Conservation (phyloP, 23 red algal genomes). For the Agarophyton chilense region DNA sequence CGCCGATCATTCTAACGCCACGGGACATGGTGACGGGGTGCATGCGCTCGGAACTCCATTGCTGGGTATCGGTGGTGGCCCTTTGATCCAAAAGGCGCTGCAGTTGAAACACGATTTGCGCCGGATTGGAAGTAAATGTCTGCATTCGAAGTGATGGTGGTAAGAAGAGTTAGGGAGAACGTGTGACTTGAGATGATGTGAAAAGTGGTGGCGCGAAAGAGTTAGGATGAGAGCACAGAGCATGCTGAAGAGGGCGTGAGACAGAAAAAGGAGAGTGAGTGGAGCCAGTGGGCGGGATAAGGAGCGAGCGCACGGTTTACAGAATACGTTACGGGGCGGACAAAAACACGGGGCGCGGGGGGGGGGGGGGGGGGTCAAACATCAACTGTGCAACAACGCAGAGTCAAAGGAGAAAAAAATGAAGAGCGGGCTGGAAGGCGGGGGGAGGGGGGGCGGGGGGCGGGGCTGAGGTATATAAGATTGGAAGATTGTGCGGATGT, state of each 20-base stretch:
- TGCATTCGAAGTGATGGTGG: neutral
- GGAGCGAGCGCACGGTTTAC: too few relatives aligned
- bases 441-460: too few relatives aligned
- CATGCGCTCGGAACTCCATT: neutral
- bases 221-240: neutral
- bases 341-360: too few relatives aligned
- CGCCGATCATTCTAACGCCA: constrained; percentile 38
- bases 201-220: neutral
- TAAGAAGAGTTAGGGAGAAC: neutral
- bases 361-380: neutral
- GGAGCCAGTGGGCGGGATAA: neutral
- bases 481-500: too few relatives aligned
- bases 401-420: too few relatives aligned
- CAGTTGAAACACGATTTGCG: constrained; percentile 18
- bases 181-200: neutral
- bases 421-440: too few relatives aligned
- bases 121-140: neutral
- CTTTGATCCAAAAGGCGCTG: constrained; percentile 23
- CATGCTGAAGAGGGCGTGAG: constrained; percentile 2
- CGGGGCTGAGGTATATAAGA: too few relatives aligned
- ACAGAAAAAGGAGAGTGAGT: neutral
- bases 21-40: constrained; percentile 5
- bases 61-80: neutral
- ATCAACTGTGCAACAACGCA: too few relatives aligned
- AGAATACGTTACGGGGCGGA: too few relatives aligned